These are phyloP conservation scores for Nepenthes mirabilis DNA, from an alignment of 148 eudicot genomes.

Conservation along the genomic window DNA sequence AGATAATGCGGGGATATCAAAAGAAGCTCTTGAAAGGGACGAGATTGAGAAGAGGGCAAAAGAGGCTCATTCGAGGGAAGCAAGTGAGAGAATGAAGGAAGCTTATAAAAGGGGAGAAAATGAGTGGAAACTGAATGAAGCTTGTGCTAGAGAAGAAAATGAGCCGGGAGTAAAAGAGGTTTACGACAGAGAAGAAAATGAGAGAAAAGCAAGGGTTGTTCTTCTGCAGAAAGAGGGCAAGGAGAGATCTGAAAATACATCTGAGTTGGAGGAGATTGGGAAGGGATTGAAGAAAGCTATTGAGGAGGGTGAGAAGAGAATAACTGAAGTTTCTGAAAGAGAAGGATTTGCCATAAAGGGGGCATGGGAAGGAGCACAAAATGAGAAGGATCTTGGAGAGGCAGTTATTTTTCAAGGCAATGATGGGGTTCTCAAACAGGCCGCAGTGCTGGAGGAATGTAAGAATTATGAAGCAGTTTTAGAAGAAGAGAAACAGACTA, in stretches of 20 bases:
- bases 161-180: not conserved
- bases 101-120: constrained; percentile 12
- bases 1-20: constrained; percentile 13
- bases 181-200: not conserved
- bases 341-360: constrained; percentile 11
- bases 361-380: constrained; percentile 7
- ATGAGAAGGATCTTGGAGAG: constrained; percentile 1
- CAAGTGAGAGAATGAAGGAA: not conserved
- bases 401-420: constrained; percentile 1
- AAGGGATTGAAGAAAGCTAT: not conserved
- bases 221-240: constrained; percentile 9
- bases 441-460: constrained; percentile 4
- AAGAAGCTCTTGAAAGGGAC: constrained; percentile 13
- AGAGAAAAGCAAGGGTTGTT: not conserved
- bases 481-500: constrained; percentile 2
- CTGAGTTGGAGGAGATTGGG: not conserved
- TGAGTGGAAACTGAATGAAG: constrained; percentile 9
- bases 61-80: constrained; percentile 7
- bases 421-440: constrained; percentile 3
- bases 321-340: constrained; percentile 11
- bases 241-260: constrained; percentile 3
- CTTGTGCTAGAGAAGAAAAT: not conserved
- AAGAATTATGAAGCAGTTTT: not conserved
- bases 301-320: constrained; percentile 3
- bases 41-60: constrained; percentile 10